phyloP scores from a whole-genome alignment of 192 early-diverging fungal genomes.

The Backusella westeae region DNA sequence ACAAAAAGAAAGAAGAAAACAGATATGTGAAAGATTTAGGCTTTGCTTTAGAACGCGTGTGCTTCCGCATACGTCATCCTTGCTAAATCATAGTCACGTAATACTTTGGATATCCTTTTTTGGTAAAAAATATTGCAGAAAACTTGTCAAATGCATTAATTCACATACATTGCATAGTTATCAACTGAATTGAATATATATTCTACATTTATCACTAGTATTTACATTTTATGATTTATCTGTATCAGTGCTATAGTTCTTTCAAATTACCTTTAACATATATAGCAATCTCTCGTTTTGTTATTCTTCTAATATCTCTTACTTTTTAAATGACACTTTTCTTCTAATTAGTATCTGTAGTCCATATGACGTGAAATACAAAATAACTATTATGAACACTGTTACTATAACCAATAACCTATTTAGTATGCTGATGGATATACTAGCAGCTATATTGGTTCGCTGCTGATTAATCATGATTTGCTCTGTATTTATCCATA shows the following conservation, averaged over 20 bases:
- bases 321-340: too few species aligned
- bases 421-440: too few species aligned
- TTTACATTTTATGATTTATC: neutral
- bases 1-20: neutral
- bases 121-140: neutral
- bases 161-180: too few species aligned
- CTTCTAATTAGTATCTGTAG: too few species aligned
- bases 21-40: neutral
- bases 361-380: too few species aligned
- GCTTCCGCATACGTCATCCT: neutral
- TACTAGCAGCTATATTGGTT: too few species aligned
- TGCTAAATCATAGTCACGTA: neutral
- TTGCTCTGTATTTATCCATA: too few species aligned
- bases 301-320: too few species aligned
- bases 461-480: too few species aligned
- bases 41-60: conserved; percentile 3
- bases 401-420: too few species aligned
- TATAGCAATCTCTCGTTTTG: neutral
- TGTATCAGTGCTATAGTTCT: neutral
- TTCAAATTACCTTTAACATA: neutral
- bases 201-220: neutral
- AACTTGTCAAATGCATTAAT: neutral
- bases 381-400: too few species aligned
- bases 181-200: too few species aligned
- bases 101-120: neutral